These are phyloP conservation scores for Panaeolus papilionaceus DNA, from an alignment of 768 basidiomycete species.

Conservation along the genomic window DNA sequence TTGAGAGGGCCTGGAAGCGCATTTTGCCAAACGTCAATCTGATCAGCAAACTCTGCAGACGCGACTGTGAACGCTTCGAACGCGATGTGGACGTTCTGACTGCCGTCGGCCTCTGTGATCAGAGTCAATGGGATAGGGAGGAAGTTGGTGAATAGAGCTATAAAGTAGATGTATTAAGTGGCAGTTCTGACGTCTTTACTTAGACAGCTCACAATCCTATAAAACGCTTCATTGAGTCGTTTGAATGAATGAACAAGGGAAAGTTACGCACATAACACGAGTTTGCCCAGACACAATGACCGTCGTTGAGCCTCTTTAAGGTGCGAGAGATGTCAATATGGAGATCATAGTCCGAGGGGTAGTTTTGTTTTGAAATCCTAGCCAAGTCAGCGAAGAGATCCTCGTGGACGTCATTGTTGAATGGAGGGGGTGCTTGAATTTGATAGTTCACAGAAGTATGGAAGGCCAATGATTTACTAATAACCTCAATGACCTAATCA, in stretches of 20 bases:
- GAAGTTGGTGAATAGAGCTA: constrained; percentile 53
- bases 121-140: constrained; percentile 55
- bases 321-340: constrained; percentile 61
- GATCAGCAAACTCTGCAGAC: constrained; percentile 54
- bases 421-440: constrained; percentile 58
- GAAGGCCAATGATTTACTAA: constrained; percentile 63
- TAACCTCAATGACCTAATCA: constrained; percentile 57
- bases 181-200: background rate
- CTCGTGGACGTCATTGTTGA: constrained; percentile 60
- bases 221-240: background rate
- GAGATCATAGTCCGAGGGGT: constrained; percentile 59
- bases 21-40: constrained; percentile 61
- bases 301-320: constrained; percentile 62
- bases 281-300: constrained; percentile 59
- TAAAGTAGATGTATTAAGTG: background rate
- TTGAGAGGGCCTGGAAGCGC: constrained; percentile 51
- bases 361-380: constrained; percentile 48
- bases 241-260: background rate
- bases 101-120: constrained; percentile 49
- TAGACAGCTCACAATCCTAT: background rate
- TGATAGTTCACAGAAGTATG: constrained; percentile 70
- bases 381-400: constrained; percentile 57
- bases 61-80: constrained; percentile 60
- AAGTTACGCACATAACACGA: constrained; percentile 46
- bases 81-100: constrained; percentile 56